phyloP scores from a whole-genome alignment of 2,329 filamentous ascomycete genomes.

The Sporothrix brunneoviolacea region DNA sequence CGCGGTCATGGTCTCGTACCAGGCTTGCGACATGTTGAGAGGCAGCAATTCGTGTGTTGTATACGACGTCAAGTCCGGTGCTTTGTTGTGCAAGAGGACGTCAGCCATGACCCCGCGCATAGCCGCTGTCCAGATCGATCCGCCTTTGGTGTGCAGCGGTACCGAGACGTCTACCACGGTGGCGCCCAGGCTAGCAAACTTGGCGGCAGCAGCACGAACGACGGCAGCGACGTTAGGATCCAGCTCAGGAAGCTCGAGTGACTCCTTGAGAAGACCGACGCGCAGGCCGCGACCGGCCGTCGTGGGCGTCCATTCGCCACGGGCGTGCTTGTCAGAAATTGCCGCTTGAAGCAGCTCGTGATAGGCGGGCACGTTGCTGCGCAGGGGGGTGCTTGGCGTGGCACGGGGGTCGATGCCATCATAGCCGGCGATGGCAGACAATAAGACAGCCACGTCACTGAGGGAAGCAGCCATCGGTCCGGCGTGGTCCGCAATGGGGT shows the following conservation, averaged over 20 bases:
- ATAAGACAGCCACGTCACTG: conserved; percentile 34
- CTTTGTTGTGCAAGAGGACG: conserved; percentile 24
- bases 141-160: conserved; percentile 39
- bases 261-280: conserved; percentile 40
- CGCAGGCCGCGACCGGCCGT: conserved; percentile 33
- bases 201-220: conserved; percentile 31
- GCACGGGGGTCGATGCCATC: conserved; percentile 42
- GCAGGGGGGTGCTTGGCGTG: conserved; percentile 32
- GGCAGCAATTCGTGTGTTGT: conserved; percentile 25
- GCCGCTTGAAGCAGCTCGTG: conserved; percentile 22
- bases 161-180: conserved; percentile 38
- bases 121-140: conserved; percentile 41
- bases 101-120: conserved; percentile 27
- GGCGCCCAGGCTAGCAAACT: conserved; percentile 36
- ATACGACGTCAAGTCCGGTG: conserved; percentile 27
- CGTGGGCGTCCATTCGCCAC: conserved; percentile 20
- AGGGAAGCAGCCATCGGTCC: conserved; percentile 39
- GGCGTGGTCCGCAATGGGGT: conserved; percentile 37
- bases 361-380: conserved; percentile 28
- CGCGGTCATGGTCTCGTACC: conserved; percentile 36
- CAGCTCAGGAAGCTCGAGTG: conserved; percentile 32
- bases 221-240: conserved; percentile 30
- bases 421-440: conserved; percentile 37
- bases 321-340: conserved; percentile 18
- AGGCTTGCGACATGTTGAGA: conserved; percentile 29